Percentiles rank a stretch among this genome's conserved stretches.
Evolutionary conservation across 2,329 filamentous ascomycete species (phyloP).

Genomic region (Claviceps sp.): DNA sequence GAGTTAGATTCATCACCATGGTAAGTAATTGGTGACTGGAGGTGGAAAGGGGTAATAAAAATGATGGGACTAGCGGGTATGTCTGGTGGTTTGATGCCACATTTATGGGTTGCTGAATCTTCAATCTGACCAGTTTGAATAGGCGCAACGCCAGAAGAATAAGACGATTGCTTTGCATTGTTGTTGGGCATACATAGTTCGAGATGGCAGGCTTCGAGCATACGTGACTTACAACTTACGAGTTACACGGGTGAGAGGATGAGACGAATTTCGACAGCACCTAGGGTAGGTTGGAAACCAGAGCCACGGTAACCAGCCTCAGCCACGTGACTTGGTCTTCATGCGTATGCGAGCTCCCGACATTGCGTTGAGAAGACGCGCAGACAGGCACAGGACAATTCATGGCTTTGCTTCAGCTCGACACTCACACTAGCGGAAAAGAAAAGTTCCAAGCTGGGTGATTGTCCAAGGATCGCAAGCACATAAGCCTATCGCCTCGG

Average conservation of each 20-base stretch:
- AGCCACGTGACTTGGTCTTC: background rate
- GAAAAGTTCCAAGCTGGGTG: background rate
- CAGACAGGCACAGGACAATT: background rate
- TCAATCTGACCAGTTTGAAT: background rate
- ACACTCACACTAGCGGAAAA: background rate
- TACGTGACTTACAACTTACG: background rate
- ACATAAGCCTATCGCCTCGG: background rate
- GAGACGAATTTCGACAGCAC: too few species aligned
- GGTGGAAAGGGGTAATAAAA: background rate
- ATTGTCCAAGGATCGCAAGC: background rate
- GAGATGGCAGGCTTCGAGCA: background rate
- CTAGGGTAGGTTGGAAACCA: background rate
- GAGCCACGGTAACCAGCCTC: background rate
- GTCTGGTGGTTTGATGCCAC: background rate
- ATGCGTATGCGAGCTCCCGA: background rate
- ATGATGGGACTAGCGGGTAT: background rate
- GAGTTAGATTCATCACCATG: background rate
- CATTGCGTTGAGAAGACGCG: background rate
- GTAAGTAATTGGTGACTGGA: background rate
- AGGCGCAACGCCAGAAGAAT: background rate
- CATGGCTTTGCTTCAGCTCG: background rate
- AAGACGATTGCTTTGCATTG: background rate
- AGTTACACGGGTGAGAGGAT: too few species aligned
- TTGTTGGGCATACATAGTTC: background rate
- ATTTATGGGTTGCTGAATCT: background rate